Evolutionary conservation across 2,329 filamentous ascomycete species (phyloP).

Genomic region (Pseudonectria buxi): DNA sequence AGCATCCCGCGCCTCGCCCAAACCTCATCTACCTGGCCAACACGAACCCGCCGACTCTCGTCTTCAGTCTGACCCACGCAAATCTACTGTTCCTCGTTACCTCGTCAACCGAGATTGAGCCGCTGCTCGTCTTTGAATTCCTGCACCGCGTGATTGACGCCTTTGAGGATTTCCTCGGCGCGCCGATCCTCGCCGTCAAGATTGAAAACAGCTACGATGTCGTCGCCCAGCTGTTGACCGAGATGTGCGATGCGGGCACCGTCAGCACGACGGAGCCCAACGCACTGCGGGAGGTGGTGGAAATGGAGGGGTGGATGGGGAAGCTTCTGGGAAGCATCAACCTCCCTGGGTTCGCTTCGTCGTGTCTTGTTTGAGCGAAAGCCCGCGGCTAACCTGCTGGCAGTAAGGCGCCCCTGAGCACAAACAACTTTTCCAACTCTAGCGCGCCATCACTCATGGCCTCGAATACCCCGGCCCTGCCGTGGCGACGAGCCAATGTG

Average conservation of each 20-base stretch:
- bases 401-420: slow-evolving; percentile 35
- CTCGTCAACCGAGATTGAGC: slow-evolving; percentile 79
- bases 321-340: slow-evolving; percentile 84
- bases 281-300: slow-evolving; percentile 81
- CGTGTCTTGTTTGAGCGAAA: not conserved
- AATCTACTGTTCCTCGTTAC: slow-evolving; percentile 82
- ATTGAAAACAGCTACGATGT: slow-evolving; percentile 90
- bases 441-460: slow-evolving; percentile 34
- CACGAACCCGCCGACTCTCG: slow-evolving; percentile 75
- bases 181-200: slow-evolving; percentile 76
- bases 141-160: slow-evolving; percentile 88
- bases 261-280: slow-evolving; percentile 90
- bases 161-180: slow-evolving; percentile 88
- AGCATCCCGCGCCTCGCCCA: slow-evolving; percentile 72
- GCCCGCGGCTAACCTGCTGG: slow-evolving; percentile 7
- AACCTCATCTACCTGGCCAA: slow-evolving; percentile 80
- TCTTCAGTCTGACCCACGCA: slow-evolving; percentile 83
- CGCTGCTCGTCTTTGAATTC: slow-evolving; percentile 86
- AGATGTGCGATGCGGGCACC: slow-evolving; percentile 94
- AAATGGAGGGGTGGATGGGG: slow-evolving; percentile 84
- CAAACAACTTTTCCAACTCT: slow-evolving; percentile 33
- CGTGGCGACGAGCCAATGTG: slow-evolving; percentile 88
- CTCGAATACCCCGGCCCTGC: slow-evolving; percentile 53
- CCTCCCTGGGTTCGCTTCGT: slow-evolving; percentile 56
- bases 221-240: slow-evolving; percentile 81